These are phyloP conservation scores for Ophiocordyceps unilateralis DNA, from an alignment of 2,329 filamentous ascomycete genomes.

Conservation along the genomic window DNA sequence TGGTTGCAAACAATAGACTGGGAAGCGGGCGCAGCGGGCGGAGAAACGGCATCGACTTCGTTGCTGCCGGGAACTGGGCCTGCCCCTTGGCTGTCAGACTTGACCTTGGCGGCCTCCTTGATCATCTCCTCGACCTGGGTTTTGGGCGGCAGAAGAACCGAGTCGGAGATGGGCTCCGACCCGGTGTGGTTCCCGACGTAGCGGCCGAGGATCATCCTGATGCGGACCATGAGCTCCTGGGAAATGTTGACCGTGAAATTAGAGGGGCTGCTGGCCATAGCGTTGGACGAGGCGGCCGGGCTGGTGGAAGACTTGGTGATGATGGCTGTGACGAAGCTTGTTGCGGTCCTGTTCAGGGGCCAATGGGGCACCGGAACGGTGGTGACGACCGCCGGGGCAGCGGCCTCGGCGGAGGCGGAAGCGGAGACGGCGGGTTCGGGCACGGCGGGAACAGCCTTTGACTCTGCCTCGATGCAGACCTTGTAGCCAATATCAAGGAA, in stretches of 20 bases:
- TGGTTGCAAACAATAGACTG: background rate
- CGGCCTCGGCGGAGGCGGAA: too few relatives aligned
- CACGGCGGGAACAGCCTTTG: too few relatives aligned
- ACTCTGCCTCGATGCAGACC: background rate
- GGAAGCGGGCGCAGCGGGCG: background rate
- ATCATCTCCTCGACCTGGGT: background rate
- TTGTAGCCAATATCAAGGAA: background rate
- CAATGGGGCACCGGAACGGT: background rate
- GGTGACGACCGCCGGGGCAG: background rate
- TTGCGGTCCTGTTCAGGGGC: background rate
- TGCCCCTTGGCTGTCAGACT: background rate
- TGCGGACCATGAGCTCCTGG: background rate
- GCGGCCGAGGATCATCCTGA: background rate
- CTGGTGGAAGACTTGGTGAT: background rate
- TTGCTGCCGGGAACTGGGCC: background rate
- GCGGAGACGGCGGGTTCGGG: too few relatives aligned
- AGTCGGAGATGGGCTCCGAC: background rate
- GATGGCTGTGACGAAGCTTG: background rate
- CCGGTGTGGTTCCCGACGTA: background rate
- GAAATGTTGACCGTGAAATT: background rate
- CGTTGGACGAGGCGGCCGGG: background rate
- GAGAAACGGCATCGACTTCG: background rate
- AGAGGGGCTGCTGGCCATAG: background rate
- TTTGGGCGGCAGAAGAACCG: background rate
- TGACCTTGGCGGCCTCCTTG: background rate